Percentiles rank a stretch among this genome's conserved stretches.
Conservation (phyloP, 2,329 filamentous ascomycete species). For the Zymoseptoria crescenta region DNA sequence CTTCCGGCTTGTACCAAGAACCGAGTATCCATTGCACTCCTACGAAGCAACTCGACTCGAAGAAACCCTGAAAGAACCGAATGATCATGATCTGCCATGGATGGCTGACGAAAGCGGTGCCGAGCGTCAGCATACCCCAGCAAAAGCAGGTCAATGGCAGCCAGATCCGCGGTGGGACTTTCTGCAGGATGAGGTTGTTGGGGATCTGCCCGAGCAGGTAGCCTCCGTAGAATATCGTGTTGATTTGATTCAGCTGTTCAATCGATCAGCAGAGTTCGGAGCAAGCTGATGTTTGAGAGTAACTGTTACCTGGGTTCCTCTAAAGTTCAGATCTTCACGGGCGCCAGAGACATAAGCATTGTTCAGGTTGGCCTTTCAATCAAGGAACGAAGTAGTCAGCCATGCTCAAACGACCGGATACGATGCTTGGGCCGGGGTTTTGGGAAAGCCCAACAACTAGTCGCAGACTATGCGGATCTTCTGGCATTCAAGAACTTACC, state of each 20-base stretch:
- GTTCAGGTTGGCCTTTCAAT: slow-evolving; percentile 37
- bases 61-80: slow-evolving; percentile 39
- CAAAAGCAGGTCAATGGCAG: slow-evolving; percentile 38
- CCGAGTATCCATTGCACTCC: slow-evolving; percentile 23
- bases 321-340: slow-evolving; percentile 45
- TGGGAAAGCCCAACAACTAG: too few relatives aligned
- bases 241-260: slow-evolving; percentile 39
- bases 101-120: slow-evolving; percentile 45
- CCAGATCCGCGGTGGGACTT: slow-evolving; percentile 55
- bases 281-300: not conserved
- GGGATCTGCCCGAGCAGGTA: slow-evolving; percentile 53
- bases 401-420: slow-evolving; percentile 9
- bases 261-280: not conserved
- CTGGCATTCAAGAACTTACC: not conserved
- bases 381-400: not conserved
- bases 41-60: slow-evolving; percentile 24
- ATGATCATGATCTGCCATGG: slow-evolving; percentile 53
- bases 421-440: not conserved
- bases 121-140: slow-evolving; percentile 53
- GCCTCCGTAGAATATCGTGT: slow-evolving; percentile 28
- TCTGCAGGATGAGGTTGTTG: slow-evolving; percentile 55
- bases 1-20: slow-evolving; percentile 20
- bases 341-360: slow-evolving; percentile 51
- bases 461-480: not conserved
- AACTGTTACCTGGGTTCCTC: slow-evolving; percentile 29